Evolutionary conservation across 495 filamentous ascomycete species (phyloP).

Genomic region (Tuber aestivum): DNA sequence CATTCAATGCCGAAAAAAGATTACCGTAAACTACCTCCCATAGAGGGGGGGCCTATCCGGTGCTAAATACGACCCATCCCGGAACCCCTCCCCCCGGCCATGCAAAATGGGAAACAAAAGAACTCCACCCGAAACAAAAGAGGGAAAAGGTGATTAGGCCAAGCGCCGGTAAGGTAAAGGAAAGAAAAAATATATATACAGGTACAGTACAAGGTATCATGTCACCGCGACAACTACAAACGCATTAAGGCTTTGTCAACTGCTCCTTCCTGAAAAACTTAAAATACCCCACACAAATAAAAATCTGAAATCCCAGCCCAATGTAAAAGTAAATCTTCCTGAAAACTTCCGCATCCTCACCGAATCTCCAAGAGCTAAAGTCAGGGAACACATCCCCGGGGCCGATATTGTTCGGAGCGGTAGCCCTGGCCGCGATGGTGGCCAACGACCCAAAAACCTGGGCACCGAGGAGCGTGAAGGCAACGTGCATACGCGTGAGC

Average conservation of each 20-base stretch:
- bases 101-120: neutral
- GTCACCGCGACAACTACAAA: neutral
- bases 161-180: neutral
- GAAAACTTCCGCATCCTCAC: slow-evolving; percentile 48
- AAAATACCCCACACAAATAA: slow-evolving; percentile 61
- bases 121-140: neutral
- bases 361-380: slow-evolving; percentile 41
- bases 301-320: slow-evolving; percentile 55
- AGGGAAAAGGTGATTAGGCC: neutral
- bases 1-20: neutral
- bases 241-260: slow-evolving; percentile 56
- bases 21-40: neutral
- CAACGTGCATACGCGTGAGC: slow-evolving; percentile 56
- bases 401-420: slow-evolving; percentile 55
- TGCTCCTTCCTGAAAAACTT: slow-evolving; percentile 69
- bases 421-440: slow-evolving; percentile 56
- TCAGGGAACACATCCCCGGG: slow-evolving; percentile 62
- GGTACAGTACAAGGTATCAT: neutral
- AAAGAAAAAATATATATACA: neutral
- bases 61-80: neutral
- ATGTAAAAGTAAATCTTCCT: slow-evolving; percentile 63
- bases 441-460: slow-evolving; percentile 54
- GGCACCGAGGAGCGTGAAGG: slow-evolving; percentile 52
- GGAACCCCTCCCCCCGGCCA: too few relatives aligned
- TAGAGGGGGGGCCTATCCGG: neutral